phyloP scores from a whole-genome alignment of 441 rosid genomes.

The Erodium texanum region DNA sequence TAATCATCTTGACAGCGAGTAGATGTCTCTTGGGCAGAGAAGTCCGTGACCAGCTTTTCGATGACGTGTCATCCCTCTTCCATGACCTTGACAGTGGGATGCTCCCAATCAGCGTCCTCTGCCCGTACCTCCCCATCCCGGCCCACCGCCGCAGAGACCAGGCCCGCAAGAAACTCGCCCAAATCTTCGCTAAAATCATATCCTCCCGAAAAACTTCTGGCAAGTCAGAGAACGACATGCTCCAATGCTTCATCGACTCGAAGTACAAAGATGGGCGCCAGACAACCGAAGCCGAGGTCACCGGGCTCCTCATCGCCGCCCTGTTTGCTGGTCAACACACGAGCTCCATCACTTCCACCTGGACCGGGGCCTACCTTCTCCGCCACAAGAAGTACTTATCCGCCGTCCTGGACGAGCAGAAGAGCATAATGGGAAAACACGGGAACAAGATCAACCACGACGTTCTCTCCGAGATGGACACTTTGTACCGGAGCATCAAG shows the following conservation, averaged over 20 bases:
- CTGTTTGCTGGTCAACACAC: constrained; percentile 99
- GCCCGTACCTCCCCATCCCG: constrained; percentile 87
- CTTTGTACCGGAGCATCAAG: constrained; percentile 80
- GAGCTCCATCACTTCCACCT: constrained; percentile 95
- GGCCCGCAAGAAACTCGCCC: constrained; percentile 76
- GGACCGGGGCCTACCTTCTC: constrained; percentile 94
- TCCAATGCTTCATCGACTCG: constrained; percentile 92
- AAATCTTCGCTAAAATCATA: constrained; percentile 70
- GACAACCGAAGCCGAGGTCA: constrained; percentile 80
- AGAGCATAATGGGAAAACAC: constrained; percentile 52
- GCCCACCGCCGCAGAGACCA: constrained; percentile 91
- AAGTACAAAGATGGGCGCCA: constrained; percentile 89
- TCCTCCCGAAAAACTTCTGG: constrained; percentile 63
- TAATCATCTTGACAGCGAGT: constrained; percentile 95
- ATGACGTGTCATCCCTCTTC: constrained; percentile 85
- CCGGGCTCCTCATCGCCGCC: constrained; percentile 95
- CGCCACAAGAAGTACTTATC: constrained; percentile 46
- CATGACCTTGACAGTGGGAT: constrained; percentile 98
- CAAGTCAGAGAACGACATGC: constrained; percentile 77
- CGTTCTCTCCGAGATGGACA: constrained; percentile 85
- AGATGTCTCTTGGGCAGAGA: constrained; percentile 91
- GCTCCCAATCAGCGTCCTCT: constrained; percentile 94
- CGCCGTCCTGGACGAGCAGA: constrained; percentile 76
- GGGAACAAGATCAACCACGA: constrained; percentile 88
- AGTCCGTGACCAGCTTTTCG: constrained; percentile 95